Evolutionary conservation across 2,329 filamentous ascomycete species (phyloP), one percentile per base, ranked within the genome.

Genomic region (Metarhizium album): DNA sequence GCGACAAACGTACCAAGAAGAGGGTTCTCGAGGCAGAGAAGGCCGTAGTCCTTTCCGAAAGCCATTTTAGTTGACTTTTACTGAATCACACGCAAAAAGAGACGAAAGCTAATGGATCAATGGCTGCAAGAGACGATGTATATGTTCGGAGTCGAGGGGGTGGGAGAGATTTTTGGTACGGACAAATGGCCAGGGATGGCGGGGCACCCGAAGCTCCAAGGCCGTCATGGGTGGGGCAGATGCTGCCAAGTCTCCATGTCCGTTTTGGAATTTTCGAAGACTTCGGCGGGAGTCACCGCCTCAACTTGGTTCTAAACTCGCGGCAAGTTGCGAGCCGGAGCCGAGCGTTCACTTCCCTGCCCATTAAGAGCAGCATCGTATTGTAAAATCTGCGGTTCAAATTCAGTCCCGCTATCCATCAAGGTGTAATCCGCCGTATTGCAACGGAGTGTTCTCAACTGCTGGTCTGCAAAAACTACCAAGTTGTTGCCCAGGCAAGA

Each of bases 1-100:
- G 37, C 37, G 16, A 43, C 8, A 24, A 18, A 71, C 78, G 60
- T 74, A 90, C 87, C 91, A 63, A 98, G 86, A 62, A 98, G 84
- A 70, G 93, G 93, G 73, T 98, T 98, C 84, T 96, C 93, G 64
- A 98, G 74, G 72, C 86, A 93, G 65, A 97, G 79, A 64, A 98
- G 86, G 70, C 87, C 78, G 75, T 86, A 97, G 71, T 90, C 84
- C 73, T 90, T 86, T 61, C 71, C 67, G 60, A 83, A 69, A 66
- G 87, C 78, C 88, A 95, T 95, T 63, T 56, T 62, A 20, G 16
- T 43, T 5, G 14, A 24, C 5, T 13, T 5, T 11, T 16, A 18
- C 22, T 5, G 16, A 43, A 43, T 23, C 1, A 11, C 2, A 24
- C 5, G 40, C 40, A 43, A 23, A 42, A 42, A 3, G 22, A 5